Evolutionary conservation across 169 alveolate genomes (phyloP), one percentile per base, ranked within the genome.

Genomic region (Plasmodium gallinaceum): DNA sequence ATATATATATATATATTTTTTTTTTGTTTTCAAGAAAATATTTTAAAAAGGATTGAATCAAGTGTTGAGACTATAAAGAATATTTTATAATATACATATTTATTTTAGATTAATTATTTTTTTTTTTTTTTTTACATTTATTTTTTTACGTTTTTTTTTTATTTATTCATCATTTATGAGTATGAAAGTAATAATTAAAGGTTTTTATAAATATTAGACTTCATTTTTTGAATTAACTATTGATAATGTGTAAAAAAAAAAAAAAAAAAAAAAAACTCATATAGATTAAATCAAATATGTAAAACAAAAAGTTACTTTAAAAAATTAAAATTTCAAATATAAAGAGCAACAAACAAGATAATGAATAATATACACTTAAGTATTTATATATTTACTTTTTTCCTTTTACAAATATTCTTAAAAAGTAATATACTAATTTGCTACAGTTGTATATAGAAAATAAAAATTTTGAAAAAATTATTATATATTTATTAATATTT

Each of bases 61-160:
- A 78, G 78, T 43, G 89, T 78, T 64, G 89, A 78, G 66, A 78
- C 89, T 18, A 78, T 78, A 64, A 78, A 65, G 76, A 54, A 78
- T 69, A 78, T 78, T 48, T 65, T 78, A 57, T 78, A 65, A 57
- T 54, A 54, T 54, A 10, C 14, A 54, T 54, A 54, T 14, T 10
- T 54, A 43, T n/a, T n/a, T n/a, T 69, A 20, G 9, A 18, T 26
- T 24, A 10, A 16, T 68, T 18, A 39, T 8, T 22, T 24, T 3
- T 42, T 20, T 18, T 20, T 12, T 5, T 70, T 24, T 70, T 22
- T n/a, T 70, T 65, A 9, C 7, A 22, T 70, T 69, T 46, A 12
- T 51, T 51, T 54, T 72, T 51, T 52, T 72, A 48, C 52, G n/a
- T 45, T 73, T 46, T 73, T 22, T 52, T 57, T 45, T 45, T 45